These are phyloP conservation scores for Thalassiosira ordinaria DNA, from an alignment of 352 stramenopile species.

Conservation along the genomic window DNA sequence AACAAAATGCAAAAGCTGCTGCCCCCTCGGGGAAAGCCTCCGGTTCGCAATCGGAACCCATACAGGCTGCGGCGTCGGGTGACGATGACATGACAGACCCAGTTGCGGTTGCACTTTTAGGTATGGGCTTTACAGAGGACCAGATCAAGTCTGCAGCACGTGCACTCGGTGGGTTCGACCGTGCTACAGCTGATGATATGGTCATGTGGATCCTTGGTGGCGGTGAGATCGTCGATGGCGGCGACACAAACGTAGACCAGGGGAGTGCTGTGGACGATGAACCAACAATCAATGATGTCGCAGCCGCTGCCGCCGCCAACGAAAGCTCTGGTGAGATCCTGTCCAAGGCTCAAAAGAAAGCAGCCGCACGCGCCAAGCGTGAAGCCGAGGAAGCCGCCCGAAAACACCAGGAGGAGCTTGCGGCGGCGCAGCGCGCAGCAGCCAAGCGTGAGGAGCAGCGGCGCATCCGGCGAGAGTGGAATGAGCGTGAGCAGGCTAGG, in stretches of 20 bases:
- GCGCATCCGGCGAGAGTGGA: slow-evolving; percentile 81
- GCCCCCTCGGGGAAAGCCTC: neutral
- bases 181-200: slow-evolving; percentile 78
- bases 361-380: slow-evolving; percentile 22
- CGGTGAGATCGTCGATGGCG: slow-evolving; percentile 27
- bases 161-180: slow-evolving; percentile 75
- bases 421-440: slow-evolving; percentile 53
- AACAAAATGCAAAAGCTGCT: slow-evolving; percentile 19
- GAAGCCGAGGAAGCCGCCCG: slow-evolving; percentile 44
- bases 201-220: slow-evolving; percentile 81
- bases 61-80: neutral
- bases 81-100: slow-evolving; percentile 64
- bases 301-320: slow-evolving; percentile 10
- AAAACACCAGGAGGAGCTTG: slow-evolving; percentile 55
- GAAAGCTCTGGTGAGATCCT: too few species aligned
- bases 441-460: slow-evolving; percentile 80
- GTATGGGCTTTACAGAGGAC: slow-evolving; percentile 80
- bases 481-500: slow-evolving; percentile 70
- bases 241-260: slow-evolving; percentile 14
- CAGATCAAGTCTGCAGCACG: slow-evolving; percentile 74
- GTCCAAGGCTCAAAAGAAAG: slow-evolving; percentile 38
- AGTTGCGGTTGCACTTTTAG: slow-evolving; percentile 70
- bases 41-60: slow-evolving; percentile 17
- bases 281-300: slow-evolving; percentile 3
- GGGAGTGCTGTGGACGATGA: slow-evolving; percentile 2